Evolutionary conservation across 495 filamentous ascomycete genomes (phyloP).

Genomic region (Podospora comata): DNA sequence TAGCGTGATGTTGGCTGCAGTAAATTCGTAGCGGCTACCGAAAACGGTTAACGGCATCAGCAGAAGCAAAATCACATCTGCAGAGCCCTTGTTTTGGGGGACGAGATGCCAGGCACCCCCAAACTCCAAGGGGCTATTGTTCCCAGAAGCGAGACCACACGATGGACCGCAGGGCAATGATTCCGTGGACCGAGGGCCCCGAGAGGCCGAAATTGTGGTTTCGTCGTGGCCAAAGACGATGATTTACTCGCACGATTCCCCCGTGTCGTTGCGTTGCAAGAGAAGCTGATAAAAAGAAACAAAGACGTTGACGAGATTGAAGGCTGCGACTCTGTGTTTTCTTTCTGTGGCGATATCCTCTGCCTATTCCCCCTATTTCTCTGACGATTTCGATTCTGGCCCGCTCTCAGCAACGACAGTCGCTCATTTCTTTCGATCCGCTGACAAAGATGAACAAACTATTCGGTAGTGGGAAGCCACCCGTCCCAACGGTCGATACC

Average conservation of each 20-base stretch:
- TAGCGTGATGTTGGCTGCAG: neutral
- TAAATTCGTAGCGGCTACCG: neutral
- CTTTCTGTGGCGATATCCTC: neutral
- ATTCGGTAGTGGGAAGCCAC: constrained; percentile 18
- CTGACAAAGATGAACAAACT: constrained; percentile 18
- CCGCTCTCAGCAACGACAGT: neutral
- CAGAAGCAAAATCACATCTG: neutral
- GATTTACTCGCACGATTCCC: neutral
- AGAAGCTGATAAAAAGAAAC: neutral
- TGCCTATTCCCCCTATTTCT: neutral
- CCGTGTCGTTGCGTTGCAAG: constrained; percentile 3
- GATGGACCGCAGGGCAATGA: neutral
- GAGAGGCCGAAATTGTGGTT: neutral
- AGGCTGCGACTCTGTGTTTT: neutral
- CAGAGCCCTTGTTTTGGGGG: neutral
- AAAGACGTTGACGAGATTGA: neutral
- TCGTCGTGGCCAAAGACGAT: neutral
- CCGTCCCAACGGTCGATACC: constrained; percentile 23
- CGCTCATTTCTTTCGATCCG: neutral
- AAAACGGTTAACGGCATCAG: neutral
- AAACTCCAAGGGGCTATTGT: neutral
- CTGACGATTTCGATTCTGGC: neutral
- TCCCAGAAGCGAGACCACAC: neutral
- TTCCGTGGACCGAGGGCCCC: neutral
- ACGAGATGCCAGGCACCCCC: neutral